Evolutionary conservation across 164 flowering plant genomes (phyloP).

Genomic region (Berberis vulgaris): DNA sequence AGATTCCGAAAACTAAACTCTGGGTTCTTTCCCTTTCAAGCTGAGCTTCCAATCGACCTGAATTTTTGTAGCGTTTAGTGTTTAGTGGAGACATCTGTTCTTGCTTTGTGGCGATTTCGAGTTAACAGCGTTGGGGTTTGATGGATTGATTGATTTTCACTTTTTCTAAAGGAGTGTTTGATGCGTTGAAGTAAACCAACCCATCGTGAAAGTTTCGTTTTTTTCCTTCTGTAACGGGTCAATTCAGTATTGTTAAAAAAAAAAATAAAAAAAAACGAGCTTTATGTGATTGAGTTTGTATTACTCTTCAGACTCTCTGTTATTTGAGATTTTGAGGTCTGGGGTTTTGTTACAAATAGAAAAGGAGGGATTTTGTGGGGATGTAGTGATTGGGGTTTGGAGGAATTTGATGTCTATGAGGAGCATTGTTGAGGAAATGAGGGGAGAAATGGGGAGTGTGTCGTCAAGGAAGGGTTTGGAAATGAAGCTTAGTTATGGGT

Average conservation of each 20-base stretch:
- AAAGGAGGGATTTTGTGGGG: not conserved
- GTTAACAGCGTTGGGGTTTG: not conserved
- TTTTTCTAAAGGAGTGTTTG: not conserved
- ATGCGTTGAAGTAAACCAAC: not conserved
- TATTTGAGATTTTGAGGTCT: too few relatives aligned
- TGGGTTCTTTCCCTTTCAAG: too few relatives aligned
- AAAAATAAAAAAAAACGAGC: too few relatives aligned
- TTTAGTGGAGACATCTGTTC: too few relatives aligned
- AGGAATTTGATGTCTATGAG: not conserved
- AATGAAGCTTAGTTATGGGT: not conserved
- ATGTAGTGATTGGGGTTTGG: not conserved
- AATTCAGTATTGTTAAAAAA: too few relatives aligned
- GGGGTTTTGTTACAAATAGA: not conserved
- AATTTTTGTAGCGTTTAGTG: too few relatives aligned
- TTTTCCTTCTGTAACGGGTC: too few relatives aligned
- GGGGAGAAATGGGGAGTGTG: not conserved
- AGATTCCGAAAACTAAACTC: too few relatives aligned
- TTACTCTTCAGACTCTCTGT: too few relatives aligned
- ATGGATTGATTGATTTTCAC: not conserved
- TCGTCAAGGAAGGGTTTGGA: conserved; percentile 4
- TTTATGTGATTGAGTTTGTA: too few relatives aligned
- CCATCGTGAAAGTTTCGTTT: too few relatives aligned
- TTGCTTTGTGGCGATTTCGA: not conserved
- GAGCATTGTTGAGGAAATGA: not conserved
- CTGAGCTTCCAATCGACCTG: too few relatives aligned